Evolutionary conservation across 2,329 filamentous ascomycete species (phyloP).

Genomic region (Calonectria crousiana): DNA sequence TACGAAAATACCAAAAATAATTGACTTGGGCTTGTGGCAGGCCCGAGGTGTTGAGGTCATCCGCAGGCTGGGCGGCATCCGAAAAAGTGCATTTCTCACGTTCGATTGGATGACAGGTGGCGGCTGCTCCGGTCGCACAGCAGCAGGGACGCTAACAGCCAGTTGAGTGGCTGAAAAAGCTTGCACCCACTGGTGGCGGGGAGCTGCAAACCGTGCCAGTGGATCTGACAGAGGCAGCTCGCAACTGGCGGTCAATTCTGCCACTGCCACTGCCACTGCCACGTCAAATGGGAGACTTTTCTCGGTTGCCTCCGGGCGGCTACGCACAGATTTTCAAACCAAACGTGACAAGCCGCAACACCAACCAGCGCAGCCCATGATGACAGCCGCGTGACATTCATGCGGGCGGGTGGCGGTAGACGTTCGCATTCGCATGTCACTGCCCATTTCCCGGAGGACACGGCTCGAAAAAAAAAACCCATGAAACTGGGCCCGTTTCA

Average conservation of each 20-base stretch:
- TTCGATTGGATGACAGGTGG: constrained; percentile 14
- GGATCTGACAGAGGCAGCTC: constrained; percentile 5
- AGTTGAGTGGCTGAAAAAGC: constrained; percentile 19
- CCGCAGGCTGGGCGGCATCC: neutral
- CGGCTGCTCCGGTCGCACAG: constrained; percentile 7
- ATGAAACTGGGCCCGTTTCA: constrained; percentile 43
- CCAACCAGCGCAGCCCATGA: constrained; percentile 17
- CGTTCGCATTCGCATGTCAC: neutral
- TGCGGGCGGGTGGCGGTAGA: neutral
- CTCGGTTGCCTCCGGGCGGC: constrained; percentile 40
- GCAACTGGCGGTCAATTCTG: constrained; percentile 21
- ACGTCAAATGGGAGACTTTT: constrained; percentile 27
- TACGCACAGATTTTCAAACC: constrained; percentile 34
- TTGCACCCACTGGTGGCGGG: neutral
- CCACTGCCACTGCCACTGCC: constrained; percentile 35
- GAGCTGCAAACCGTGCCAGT: neutral
- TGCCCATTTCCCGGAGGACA: constrained; percentile 9
- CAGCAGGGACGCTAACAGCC: constrained; percentile 1
- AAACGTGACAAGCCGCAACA: constrained; percentile 28
- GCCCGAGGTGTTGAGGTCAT: constrained; percentile 7
- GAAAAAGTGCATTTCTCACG: neutral
- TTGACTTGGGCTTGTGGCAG: neutral
- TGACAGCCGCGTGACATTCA: constrained; percentile 2
- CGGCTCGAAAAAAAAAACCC: constrained; percentile 11
- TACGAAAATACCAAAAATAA: neutral